A percentile compares a stretch with the other conserved stretches of the same genome.
These are phyloP conservation scores for Neurospora sp. DNA, from an alignment of 495 filamentous ascomycete genomes.

Conservation along the genomic window DNA sequence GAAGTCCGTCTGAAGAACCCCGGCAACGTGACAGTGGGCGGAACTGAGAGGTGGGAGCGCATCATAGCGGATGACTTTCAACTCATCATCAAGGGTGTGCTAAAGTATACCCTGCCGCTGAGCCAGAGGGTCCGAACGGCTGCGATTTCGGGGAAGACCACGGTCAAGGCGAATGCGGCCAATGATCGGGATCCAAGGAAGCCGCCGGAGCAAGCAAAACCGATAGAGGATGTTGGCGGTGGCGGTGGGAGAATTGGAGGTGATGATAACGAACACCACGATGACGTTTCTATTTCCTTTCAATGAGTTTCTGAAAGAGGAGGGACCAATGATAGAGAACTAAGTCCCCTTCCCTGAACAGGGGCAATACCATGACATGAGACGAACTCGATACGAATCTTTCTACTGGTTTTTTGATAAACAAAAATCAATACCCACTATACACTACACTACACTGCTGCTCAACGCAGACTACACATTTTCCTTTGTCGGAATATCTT, in stretches of 20 bases:
- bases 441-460: neutral
- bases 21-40: constrained; percentile 81
- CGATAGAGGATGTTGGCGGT: neutral
- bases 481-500: neutral
- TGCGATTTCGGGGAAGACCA: constrained; percentile 38
- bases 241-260: neutral
- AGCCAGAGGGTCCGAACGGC: constrained; percentile 53
- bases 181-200: constrained; percentile 20
- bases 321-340: neutral
- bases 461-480: neutral
- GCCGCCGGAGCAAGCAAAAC: neutral
- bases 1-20: constrained; percentile 72
- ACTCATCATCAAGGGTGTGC: constrained; percentile 75
- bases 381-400: neutral
- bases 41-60: constrained; percentile 82
- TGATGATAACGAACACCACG: neutral
- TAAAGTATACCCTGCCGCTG: constrained; percentile 83
- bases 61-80: constrained; percentile 87
- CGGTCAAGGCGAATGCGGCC: constrained; percentile 40
- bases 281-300: neutral
- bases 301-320: neutral
- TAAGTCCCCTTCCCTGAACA: neutral
- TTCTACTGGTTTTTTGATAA: neutral
- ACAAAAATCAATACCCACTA: neutral
- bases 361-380: neutral